Conservation (phyloP, 257 asterid species). For the Nicotiana obtusifolia region DNA sequence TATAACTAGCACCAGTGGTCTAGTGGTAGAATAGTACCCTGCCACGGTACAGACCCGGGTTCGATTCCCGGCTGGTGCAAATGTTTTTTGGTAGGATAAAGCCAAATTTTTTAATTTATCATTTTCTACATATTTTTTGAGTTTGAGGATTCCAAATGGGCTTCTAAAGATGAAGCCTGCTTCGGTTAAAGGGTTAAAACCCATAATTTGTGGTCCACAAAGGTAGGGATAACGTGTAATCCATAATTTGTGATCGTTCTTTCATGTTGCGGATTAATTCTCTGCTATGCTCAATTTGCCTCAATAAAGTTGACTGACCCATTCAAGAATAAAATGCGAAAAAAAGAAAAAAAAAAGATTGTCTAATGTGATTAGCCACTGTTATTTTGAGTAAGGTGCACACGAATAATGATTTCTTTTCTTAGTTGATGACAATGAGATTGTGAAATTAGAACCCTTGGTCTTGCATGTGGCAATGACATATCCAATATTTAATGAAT, state of each 20-base stretch:
- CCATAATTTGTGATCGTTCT: neutral
- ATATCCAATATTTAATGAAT: too few species aligned
- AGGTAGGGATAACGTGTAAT: too few species aligned
- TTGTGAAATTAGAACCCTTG: neutral
- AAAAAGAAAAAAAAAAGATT: neutral
- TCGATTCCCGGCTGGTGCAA: constrained; percentile 92
- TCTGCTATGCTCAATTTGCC: neutral
- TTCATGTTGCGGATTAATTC: neutral
- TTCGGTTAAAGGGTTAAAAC: neutral
- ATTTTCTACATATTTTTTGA: neutral
- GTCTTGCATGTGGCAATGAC: neutral
- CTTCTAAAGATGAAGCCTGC: neutral
- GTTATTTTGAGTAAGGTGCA: neutral
- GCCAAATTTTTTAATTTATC: neutral
- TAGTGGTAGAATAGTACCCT: constrained; percentile 92
- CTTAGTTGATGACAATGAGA: neutral
- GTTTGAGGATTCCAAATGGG: neutral
- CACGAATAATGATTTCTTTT: neutral
- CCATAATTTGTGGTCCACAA: too few species aligned
- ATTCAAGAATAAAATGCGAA: too few species aligned
- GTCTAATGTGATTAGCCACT: neutral
- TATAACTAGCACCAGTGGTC: constrained; percentile 63
- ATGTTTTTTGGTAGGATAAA: fast-evolving
- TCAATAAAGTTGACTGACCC: neutral
- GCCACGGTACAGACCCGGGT: constrained; percentile 92